Evolutionary conservation across 2,329 filamentous ascomycete genomes (phyloP).

Genomic region (Nemania sp.): DNA sequence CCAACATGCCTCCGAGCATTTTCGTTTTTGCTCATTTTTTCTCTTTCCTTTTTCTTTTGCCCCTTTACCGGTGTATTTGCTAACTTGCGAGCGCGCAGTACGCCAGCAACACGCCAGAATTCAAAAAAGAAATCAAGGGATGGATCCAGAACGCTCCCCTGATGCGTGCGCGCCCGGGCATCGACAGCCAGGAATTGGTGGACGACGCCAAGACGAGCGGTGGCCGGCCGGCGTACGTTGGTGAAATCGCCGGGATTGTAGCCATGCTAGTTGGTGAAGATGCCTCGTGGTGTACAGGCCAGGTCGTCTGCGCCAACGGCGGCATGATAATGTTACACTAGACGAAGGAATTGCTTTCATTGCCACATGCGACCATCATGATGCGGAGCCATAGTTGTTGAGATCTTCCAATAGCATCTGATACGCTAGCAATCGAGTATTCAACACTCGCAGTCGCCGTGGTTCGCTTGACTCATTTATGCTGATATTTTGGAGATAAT

Average conservation of each 20-base stretch:
- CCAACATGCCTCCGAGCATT: too few relatives aligned
- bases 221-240: conserved; percentile 64
- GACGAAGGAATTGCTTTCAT: too few relatives aligned
- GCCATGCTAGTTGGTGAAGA: conserved; percentile 75
- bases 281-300: conserved; percentile 76
- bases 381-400: too few relatives aligned
- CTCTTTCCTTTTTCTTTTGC: neutral
- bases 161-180: conserved; percentile 59
- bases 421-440: too few relatives aligned
- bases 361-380: too few relatives aligned
- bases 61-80: neutral
- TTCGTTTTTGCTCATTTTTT: too few relatives aligned
- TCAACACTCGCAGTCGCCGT: too few relatives aligned
- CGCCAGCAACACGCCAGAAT: conserved; percentile 46
- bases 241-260: conserved; percentile 75
- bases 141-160: conserved; percentile 62
- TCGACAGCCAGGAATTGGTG: conserved; percentile 66
- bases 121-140: conserved; percentile 46
- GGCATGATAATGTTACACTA: conserved; percentile 46
- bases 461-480: too few relatives aligned
- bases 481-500: too few relatives aligned
- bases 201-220: conserved; percentile 58
- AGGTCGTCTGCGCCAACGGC: conserved; percentile 79
- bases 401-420: too few relatives aligned
- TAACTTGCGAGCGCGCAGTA: conserved; percentile 50